A percentile compares a stretch with the other conserved stretches of the same genome.
phyloP scores from a whole-genome alignment of 1,139 yeast genomes.

The Geotrichum fermentans region DNA sequence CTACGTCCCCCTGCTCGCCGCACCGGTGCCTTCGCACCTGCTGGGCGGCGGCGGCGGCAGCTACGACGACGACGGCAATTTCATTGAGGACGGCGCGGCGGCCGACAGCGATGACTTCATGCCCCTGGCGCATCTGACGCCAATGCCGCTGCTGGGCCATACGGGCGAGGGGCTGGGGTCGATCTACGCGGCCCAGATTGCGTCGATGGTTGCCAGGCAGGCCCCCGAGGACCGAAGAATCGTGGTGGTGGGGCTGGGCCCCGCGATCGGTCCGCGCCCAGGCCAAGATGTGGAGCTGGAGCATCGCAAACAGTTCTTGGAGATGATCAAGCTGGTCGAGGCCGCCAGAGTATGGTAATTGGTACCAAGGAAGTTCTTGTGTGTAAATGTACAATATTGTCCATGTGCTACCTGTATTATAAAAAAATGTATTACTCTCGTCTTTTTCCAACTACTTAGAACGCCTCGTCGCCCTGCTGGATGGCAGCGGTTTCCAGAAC shows the following conservation, averaged over 20 bases:
- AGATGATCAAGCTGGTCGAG: conserved; percentile 26
- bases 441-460: conserved; percentile 22
- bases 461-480: conserved; percentile 48
- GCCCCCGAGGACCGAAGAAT: conserved; percentile 37
- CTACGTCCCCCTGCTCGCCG: conserved; percentile 28
- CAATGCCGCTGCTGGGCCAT: conserved; percentile 37
- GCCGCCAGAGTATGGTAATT: conserved; percentile 13
- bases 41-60: conserved; percentile 12
- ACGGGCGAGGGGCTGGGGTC: conserved; percentile 30
- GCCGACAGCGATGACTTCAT: conserved; percentile 26
- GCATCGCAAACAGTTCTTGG: conserved; percentile 35
- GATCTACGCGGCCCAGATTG: conserved; percentile 39
- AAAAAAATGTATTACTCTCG: not conserved
- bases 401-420: too few relatives aligned
- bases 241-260: conserved; percentile 38
- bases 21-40: conserved; percentile 21
- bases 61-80: conserved; percentile 14
- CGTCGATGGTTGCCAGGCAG: conserved; percentile 37
- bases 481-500: conserved; percentile 88
- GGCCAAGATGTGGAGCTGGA: conserved; percentile 25
- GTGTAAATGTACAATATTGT: too few relatives aligned
- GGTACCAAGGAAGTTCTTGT: not conserved
- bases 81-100: conserved; percentile 21
- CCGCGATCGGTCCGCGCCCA: conserved; percentile 32
- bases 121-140: conserved; percentile 36